Conservation (phyloP, 768 basidiomycete species). For the Boletus bicolor region DNA sequence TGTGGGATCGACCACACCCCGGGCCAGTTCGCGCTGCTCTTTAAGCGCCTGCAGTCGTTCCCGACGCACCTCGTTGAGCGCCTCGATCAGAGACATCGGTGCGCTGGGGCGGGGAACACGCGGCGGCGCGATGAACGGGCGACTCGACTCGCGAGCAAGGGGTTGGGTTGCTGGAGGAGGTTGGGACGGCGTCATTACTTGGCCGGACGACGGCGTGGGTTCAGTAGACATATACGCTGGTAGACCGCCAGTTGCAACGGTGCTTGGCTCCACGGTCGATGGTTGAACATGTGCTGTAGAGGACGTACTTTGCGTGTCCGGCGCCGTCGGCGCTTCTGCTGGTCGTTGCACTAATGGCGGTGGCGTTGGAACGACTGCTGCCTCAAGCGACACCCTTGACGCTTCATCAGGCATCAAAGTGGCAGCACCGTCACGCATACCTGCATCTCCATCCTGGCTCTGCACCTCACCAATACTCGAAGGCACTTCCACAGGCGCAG, state of each 20-base stretch:
- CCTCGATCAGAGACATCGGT: conserved; percentile 20
- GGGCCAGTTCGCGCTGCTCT: background rate
- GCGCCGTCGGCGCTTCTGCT: background rate
- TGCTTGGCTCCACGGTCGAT: background rate
- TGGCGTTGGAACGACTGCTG: background rate
- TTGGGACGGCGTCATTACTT: background rate
- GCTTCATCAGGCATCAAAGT: background rate
- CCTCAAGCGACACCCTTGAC: background rate
- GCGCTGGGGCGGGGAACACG: conserved; percentile 14
- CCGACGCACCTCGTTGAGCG: conserved; percentile 21
- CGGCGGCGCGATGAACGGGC: conserved; percentile 22
- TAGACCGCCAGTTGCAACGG: background rate
- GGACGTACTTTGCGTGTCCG: background rate
- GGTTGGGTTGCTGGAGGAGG: conserved; percentile 3
- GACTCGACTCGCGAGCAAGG: background rate
- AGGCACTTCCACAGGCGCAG: background rate
- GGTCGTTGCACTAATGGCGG: background rate
- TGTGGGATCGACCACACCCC: background rate
- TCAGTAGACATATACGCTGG: background rate
- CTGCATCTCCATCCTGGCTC: background rate
- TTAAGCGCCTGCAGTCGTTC: background rate
- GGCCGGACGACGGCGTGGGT: background rate
- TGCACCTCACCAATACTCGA: background rate
- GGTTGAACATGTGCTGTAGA: background rate
- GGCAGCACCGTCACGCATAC: conserved; percentile 6